A percentile compares a stretch with the other conserved stretches of the same genome.
Evolutionary conservation across 2,329 filamentous ascomycete species (phyloP).

Genomic region (Camptophora hylomeconis): DNA sequence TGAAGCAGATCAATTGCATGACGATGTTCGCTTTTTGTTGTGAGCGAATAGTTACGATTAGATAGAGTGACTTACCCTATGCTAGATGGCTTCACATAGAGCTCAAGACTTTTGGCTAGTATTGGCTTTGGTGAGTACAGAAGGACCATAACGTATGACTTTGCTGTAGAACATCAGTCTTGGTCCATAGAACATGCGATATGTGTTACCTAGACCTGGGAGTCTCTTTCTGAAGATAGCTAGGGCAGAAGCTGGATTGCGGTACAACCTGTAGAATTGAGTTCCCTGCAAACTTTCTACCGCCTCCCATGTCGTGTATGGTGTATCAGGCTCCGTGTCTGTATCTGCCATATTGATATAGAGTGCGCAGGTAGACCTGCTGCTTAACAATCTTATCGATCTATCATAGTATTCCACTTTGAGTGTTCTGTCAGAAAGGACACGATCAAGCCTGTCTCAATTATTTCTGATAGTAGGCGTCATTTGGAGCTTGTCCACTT

Average conservation of each 20-base stretch:
- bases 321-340: too few relatives aligned
- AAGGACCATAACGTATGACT: constrained; percentile 90
- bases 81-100: constrained; percentile 65
- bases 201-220: constrained; percentile 71
- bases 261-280: constrained; percentile 83
- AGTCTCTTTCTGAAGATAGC: constrained; percentile 97
- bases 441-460: too few relatives aligned
- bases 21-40: constrained; percentile 65
- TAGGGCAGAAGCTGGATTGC: constrained; percentile 87
- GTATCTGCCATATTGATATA: constrained; percentile 4
- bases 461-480: too few relatives aligned
- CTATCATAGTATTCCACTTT: too few relatives aligned
- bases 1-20: constrained; percentile 70
- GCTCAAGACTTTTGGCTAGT: constrained; percentile 64
- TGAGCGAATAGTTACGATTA: too few relatives aligned
- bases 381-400: constrained; percentile 1
- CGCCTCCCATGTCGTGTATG: constrained; percentile 66
- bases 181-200: constrained; percentile 38
- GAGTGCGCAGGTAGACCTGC: background rate
- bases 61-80: too few relatives aligned
- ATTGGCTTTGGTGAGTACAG: constrained; percentile 80
- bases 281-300: constrained; percentile 82
- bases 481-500: too few relatives aligned
- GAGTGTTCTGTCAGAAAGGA: too few relatives aligned
- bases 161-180: constrained; percentile 43